These are phyloP conservation scores for Phytophthora parvispora DNA, from an alignment of 352 stramenopile genomes.

Conservation along the genomic window DNA sequence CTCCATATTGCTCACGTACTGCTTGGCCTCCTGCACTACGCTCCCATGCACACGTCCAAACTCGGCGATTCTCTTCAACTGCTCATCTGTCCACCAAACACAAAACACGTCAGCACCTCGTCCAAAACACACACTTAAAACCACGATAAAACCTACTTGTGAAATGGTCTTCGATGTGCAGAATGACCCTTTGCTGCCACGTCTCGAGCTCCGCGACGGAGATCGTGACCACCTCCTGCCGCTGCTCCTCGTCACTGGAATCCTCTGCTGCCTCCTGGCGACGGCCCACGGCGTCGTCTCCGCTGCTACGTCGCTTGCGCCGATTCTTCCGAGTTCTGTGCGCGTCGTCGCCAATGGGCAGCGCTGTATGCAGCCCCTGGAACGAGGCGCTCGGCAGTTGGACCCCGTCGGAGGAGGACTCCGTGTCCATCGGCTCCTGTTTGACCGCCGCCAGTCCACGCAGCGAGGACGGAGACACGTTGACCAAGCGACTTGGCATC, in stretches of 20 bases:
- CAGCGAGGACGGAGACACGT: slow-evolving; percentile 18
- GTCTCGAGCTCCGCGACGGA: slow-evolving; percentile 66
- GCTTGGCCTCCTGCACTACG: slow-evolving; percentile 71
- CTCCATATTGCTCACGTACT: slow-evolving; percentile 73
- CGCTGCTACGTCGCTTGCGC: slow-evolving; percentile 32
- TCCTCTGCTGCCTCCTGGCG: slow-evolving; percentile 6
- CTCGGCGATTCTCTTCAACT: slow-evolving; percentile 83
- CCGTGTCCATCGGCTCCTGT: slow-evolving; percentile 25
- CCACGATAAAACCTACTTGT: slow-evolving; percentile 57
- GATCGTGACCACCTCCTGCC: slow-evolving; percentile 49
- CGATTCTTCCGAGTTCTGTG: slow-evolving; percentile 5
- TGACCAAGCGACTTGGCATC: not conserved
- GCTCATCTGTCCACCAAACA: slow-evolving; percentile 54
- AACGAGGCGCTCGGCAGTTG: slow-evolving; percentile 6
- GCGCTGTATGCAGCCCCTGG: slow-evolving; percentile 1
- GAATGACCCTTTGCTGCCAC: slow-evolving; percentile 69
- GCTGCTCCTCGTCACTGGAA: slow-evolving; percentile 3
- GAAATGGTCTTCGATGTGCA: slow-evolving; percentile 77
- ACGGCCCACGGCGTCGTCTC: slow-evolving; percentile 10
- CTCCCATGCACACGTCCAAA: slow-evolving; percentile 79
- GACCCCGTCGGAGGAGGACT: slow-evolving; percentile 9
- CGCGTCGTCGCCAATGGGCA: slow-evolving; percentile 10
- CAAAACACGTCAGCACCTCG: slow-evolving; percentile 10
- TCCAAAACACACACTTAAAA: not conserved
- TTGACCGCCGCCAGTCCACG: slow-evolving; percentile 11